phyloP scores from a whole-genome alignment of 768 basidiomycete species.

The Terana coerulea region DNA sequence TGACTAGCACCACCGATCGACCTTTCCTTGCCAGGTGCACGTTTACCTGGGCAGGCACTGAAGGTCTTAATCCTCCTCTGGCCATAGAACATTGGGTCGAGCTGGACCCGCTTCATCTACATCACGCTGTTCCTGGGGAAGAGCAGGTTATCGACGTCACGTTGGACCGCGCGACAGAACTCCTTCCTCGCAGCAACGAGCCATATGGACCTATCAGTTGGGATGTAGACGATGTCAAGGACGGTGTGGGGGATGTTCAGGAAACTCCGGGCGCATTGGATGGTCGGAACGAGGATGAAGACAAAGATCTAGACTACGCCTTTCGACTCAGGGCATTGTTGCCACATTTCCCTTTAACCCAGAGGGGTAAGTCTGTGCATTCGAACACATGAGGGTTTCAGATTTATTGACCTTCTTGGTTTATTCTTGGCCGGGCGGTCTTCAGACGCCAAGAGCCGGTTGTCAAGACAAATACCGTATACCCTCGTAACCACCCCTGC shows the following conservation, averaged over 20 bases:
- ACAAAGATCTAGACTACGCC: conserved; percentile 28
- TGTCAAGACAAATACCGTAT: conserved; percentile 33
- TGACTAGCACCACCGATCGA: conserved; percentile 37
- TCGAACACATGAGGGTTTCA: background rate
- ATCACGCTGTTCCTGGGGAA: conserved; percentile 37
- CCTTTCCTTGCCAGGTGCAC: conserved; percentile 42
- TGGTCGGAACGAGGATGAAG: background rate
- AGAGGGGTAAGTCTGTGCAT: conserved; percentile 30
- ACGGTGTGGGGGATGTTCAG: background rate
- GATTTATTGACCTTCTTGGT: background rate
- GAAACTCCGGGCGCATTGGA: background rate
- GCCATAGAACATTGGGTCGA: conserved; percentile 53
- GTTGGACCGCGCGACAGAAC: conserved; percentile 38
- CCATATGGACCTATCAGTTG: conserved; percentile 12
- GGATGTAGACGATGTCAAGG: conserved; percentile 2
- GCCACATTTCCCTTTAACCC: conserved; percentile 40
- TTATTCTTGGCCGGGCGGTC: background rate
- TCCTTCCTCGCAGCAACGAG: conserved; percentile 28
- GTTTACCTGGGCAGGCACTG: conserved; percentile 35
- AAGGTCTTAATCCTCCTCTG: conserved; percentile 34
- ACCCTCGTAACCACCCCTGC: conserved; percentile 32
- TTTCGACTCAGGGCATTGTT: conserved; percentile 33
- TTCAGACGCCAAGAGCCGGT: conserved; percentile 13
- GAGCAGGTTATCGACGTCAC: conserved; percentile 50
- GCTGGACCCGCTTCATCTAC: conserved; percentile 40